These are phyloP conservation scores for Spathaspora sp. DNA, from an alignment of 1,139 yeast species.

Conservation along the genomic window DNA sequence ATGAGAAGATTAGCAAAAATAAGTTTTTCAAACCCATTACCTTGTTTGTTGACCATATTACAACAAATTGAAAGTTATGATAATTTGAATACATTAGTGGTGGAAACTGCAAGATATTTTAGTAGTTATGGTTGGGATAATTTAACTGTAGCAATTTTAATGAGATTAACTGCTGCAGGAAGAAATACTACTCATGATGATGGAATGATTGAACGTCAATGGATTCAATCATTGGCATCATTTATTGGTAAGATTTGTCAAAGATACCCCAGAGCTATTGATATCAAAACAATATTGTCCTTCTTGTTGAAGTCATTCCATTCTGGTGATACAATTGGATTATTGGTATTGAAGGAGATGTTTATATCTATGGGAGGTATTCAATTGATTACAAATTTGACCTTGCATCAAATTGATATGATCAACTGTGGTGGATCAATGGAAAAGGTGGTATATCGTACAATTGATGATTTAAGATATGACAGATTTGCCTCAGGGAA, in stretches of 20 bases:
- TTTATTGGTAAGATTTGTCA: constrained; percentile 67
- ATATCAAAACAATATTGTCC: constrained; percentile 54
- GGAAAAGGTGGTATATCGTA: constrained; percentile 53
- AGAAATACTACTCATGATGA: constrained; percentile 70
- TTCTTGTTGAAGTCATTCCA: constrained; percentile 68
- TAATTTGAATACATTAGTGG: constrained; percentile 75
- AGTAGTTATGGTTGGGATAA: constrained; percentile 86
- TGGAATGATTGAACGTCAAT: constrained; percentile 79
- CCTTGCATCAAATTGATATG: constrained; percentile 63
- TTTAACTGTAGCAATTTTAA: constrained; percentile 68
- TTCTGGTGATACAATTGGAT: constrained; percentile 58
- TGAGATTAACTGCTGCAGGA: constrained; percentile 65
- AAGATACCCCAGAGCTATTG: constrained; percentile 48
- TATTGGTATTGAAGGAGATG: constrained; percentile 69
- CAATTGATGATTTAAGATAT: constrained; percentile 62
- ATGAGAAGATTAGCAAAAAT: constrained; percentile 76
- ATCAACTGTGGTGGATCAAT: constrained; percentile 66
- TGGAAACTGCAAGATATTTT: constrained; percentile 78
- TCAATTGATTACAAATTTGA: constrained; percentile 63
- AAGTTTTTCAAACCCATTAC: constrained; percentile 80
- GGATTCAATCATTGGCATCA: constrained; percentile 76
- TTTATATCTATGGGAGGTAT: constrained; percentile 81
- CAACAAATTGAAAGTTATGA: constrained; percentile 90
- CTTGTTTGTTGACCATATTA: constrained; percentile 63
- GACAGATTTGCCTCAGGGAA: constrained; percentile 50